A percentile compares a stretch with the other conserved stretches of the same genome.
These are phyloP conservation scores for Krasilnikovozyma curviuscula DNA, from an alignment of 768 basidiomycete species.

Conservation along the genomic window DNA sequence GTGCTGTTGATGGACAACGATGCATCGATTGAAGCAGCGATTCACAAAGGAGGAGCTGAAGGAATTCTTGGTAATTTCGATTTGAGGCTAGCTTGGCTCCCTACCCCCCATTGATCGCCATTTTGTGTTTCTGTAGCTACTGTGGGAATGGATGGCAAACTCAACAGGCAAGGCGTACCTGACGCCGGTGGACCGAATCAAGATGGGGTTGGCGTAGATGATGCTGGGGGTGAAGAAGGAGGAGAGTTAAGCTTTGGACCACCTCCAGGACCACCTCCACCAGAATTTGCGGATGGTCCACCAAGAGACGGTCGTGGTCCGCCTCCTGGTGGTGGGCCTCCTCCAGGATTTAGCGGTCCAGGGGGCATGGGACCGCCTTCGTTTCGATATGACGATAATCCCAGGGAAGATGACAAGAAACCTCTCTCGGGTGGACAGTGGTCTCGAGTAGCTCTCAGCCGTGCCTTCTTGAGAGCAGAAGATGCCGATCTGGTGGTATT, in stretches of 20 bases:
- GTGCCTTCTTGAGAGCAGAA: constrained; percentile 70
- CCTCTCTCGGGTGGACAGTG: constrained; percentile 76
- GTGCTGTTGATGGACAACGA: constrained; percentile 43
- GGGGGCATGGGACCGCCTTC: background rate
- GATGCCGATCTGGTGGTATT: constrained; percentile 61
- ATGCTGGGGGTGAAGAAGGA: constrained; percentile 10
- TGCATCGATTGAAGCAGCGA: constrained; percentile 42
- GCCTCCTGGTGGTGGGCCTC: background rate
- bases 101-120: too few species aligned
- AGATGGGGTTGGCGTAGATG: too few species aligned
- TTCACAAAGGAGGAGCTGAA: constrained; percentile 52
- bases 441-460: constrained; percentile 68
- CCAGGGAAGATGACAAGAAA: background rate
- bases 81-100: too few species aligned
- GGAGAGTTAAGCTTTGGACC: background rate
- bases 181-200: too few species aligned
- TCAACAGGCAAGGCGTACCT: constrained; percentile 32
- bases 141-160: constrained; percentile 50
- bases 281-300: background rate
- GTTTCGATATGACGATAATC: background rate
- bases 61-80: constrained; percentile 45
- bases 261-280: background rate
- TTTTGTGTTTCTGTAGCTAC: too few species aligned
- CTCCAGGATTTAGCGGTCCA: background rate
- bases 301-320: background rate